Percentiles rank a stretch among this genome's conserved stretches.
phyloP scores from a whole-genome alignment of 2,329 filamentous ascomycete genomes.

The Aspergillus jensenii region DNA sequence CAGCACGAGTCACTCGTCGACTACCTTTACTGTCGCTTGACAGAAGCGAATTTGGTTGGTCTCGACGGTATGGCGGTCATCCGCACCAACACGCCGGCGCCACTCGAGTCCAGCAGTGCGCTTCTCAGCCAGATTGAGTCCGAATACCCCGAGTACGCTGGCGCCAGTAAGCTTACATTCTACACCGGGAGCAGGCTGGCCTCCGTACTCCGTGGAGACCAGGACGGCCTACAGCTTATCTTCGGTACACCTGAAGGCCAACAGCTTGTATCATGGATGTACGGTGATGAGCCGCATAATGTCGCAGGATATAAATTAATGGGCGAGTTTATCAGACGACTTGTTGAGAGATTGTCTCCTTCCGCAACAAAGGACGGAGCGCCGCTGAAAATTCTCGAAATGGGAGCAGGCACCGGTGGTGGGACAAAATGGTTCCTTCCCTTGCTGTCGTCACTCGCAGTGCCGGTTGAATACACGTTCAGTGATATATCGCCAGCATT shows the following conservation, averaged over 20 bases:
- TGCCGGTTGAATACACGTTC: conserved; percentile 40
- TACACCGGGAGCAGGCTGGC: conserved; percentile 22
- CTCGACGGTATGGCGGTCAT: conserved; percentile 23
- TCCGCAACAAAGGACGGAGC: conserved; percentile 16
- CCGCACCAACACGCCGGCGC: conserved; percentile 27
- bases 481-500: conserved; percentile 40
- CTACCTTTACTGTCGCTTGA: conserved; percentile 36
- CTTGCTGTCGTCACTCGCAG: conserved; percentile 23
- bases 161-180: conserved; percentile 25
- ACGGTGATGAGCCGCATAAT: conserved; percentile 39
- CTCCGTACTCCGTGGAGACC: conserved; percentile 27
- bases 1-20: conserved; percentile 31
- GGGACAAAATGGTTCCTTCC: conserved; percentile 34
- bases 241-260: conserved; percentile 40
- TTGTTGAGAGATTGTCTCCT: conserved; percentile 11
- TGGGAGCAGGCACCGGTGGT: conserved; percentile 41
- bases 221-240: conserved; percentile 41
- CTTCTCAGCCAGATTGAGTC: conserved; percentile 30
- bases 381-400: conserved; percentile 41
- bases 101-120: conserved; percentile 20
- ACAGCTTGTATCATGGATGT: conserved; percentile 36
- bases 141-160: conserved; percentile 26
- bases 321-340: conserved; percentile 29
- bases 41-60: conserved; percentile 32
- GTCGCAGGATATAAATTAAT: conserved; percentile 34